Conservation (phyloP, 148 eudicot genomes). For the Cornus suecica region DNA sequence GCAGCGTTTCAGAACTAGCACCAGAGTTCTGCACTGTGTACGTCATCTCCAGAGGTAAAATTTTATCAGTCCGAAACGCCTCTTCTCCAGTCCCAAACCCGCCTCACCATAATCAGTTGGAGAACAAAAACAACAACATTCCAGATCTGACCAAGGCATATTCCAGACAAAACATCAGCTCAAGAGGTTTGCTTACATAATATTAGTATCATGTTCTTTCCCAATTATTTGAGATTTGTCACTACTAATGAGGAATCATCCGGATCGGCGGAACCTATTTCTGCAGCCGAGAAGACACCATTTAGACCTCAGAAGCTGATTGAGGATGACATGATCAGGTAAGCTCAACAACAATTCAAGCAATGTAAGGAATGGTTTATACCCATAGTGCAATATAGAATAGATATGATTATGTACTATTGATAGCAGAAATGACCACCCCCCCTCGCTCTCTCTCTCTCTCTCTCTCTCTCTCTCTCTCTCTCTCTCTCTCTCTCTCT, state of each 20-base stretch:
- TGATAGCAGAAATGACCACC: background rate
- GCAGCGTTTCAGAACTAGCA: slow-evolving; percentile 44
- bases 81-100: slow-evolving; percentile 30
- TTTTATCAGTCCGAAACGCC: slow-evolving; percentile 41
- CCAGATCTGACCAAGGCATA: no score
- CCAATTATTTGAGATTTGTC: background rate
- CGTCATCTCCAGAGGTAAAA: slow-evolving; percentile 58
- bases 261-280: slow-evolving; percentile 1
- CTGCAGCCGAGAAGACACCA: slow-evolving; percentile 25
- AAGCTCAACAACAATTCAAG: background rate
- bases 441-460: no score
- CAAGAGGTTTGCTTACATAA: slow-evolving; percentile 29
- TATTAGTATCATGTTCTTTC: background rate
- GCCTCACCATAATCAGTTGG: slow-evolving; percentile 1
- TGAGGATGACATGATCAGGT: slow-evolving; percentile 38
- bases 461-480: no score
- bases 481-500: no score
- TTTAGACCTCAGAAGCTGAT: background rate
- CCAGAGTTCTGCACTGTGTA: slow-evolving; percentile 74
- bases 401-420: background rate
- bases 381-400: no score
- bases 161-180: slow-evolving; percentile 4
- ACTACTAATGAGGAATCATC: background rate
- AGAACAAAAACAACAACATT: no score
- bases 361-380: background rate